A percentile compares a stretch with the other conserved stretches of the same genome.
Evolutionary conservation across 208 protist species (phyloP).

Genomic region (Jaenimonas drosophilae): DNA sequence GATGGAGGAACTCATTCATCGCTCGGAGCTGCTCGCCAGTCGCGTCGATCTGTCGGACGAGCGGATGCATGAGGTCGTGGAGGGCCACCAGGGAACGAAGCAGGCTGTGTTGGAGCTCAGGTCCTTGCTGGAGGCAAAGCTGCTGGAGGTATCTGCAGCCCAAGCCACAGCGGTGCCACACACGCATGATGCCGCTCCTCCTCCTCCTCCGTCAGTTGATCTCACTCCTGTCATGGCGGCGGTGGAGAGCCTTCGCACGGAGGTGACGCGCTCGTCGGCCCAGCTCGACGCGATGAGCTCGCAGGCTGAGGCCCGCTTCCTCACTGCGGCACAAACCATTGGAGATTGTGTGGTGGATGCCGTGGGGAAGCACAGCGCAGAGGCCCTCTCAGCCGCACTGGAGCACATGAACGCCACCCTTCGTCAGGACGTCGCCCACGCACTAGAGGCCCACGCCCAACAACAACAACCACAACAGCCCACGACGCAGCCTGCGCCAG

Average conservation of each 20-base stretch:
- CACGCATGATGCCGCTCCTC: too few relatives aligned
- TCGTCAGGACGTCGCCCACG: too few relatives aligned
- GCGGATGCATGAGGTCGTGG: conserved; percentile 16
- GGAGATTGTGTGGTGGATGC: conserved; percentile 47
- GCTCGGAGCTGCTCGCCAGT: conserved; percentile 2
- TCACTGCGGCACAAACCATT: conserved; percentile 50
- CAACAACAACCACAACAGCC: background rate
- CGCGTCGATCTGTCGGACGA: conserved; percentile 31
- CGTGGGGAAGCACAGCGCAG: conserved; percentile 16
- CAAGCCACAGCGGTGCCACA: too few relatives aligned
- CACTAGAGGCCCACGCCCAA: background rate
- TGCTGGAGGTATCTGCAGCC: background rate
- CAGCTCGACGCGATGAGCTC: conserved; percentile 14
- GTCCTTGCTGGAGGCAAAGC: conserved; percentile 6
- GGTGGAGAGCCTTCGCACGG: background rate
- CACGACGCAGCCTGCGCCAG: background rate
- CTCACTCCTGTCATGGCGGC: background rate
- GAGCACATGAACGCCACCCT: too few relatives aligned
- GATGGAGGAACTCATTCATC: background rate
- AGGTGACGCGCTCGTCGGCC: background rate
- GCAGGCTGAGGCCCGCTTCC: conserved; percentile 26
- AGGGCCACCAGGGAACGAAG: conserved; percentile 21
- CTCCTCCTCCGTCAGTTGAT: background rate
- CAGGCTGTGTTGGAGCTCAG: conserved; percentile 25
- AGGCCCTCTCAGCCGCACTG: conserved; percentile 14